Evolutionary conservation across 257 asterid genomes (phyloP), one percentile per base, ranked within the genome.

Genomic region (Primulina huaijiensis): DNA sequence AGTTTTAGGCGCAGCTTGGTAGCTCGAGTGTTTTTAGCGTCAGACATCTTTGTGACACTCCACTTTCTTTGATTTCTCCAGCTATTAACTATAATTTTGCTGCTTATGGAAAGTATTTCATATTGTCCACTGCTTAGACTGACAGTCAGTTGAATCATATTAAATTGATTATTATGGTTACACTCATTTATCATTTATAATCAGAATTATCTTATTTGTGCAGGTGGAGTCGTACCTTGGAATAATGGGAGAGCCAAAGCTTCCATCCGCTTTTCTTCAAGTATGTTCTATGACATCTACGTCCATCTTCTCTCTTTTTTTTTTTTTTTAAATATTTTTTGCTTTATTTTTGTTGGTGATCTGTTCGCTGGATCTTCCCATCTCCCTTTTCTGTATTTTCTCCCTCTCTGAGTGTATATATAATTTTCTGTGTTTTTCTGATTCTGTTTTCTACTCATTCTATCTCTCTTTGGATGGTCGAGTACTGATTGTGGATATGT

Each of bases 151-250:
- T 67, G 66, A 62, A 37, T 70, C 16, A 12, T 21, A 77, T 64
- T 67, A 69, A 37, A 50, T 58, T 60, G 6, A 3, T 43, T 43
- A 40, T 72, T 62, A 33, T 71, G 76, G 57, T 35, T 72, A 60
- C 72, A 12, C 69, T 76, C 74, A 65, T 72, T 56, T 52, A 58
- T 57, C 19, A 50, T 43, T 55, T 72, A 50, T 78, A 70, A 74
- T 66, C 37, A 3, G 21, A 50, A 16, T 74, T 76, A 62, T 75
- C 62, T 67, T 53, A 73, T 72, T 85, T 67, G 55, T 75, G 83
- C 92, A 93, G 99, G 97, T 94, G 82, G 99, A 89, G 74, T 94
- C 99, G 6, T 94, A 94, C 75, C 86, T 94, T 78, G 84, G 73
- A 72, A 88, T 94, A 77, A 81, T 88, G 87, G 96, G 89, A 71